phyloP scores from a whole-genome alignment of 345 rosid species.

The Microcos paniculata region DNA sequence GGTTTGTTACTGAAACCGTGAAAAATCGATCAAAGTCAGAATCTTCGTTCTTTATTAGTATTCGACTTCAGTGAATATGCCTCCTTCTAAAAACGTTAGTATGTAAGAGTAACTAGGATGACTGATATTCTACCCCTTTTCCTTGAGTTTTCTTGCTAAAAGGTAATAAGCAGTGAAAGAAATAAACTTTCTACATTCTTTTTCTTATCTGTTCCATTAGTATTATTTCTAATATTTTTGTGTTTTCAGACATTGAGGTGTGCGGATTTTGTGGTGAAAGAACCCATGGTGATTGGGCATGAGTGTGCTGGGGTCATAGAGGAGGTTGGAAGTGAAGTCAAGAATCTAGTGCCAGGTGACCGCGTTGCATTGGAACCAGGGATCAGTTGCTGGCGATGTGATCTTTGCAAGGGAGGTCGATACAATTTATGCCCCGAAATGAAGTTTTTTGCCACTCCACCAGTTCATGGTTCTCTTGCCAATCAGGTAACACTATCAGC shows the following conservation, averaged over 20 bases:
- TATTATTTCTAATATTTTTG: background rate
- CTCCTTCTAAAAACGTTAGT: background rate
- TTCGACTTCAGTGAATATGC: background rate
- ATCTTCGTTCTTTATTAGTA: background rate
- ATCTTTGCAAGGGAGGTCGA: slow-evolving; percentile 68
- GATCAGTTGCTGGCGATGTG: slow-evolving; percentile 78
- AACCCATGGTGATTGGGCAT: slow-evolving; percentile 97
- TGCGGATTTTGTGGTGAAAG: slow-evolving; percentile 78
- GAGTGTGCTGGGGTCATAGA: slow-evolving; percentile 93
- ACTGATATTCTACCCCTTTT: background rate
- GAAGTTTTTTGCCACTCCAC: slow-evolving; percentile 96
- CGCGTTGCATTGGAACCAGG: slow-evolving; percentile 93
- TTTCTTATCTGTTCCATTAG: background rate
- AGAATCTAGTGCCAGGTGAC: slow-evolving; percentile 61
- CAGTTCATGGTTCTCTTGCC: slow-evolving; percentile 87
- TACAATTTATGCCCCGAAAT: slow-evolving; percentile 89
- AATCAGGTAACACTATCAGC: slow-evolving; percentile 49
- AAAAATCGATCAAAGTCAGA: background rate
- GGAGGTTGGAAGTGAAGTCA: slow-evolving; percentile 80
- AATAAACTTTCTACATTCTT: background rate
- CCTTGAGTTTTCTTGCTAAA: background rate
- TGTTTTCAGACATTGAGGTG: slow-evolving; percentile 61
- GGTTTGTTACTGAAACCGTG: background rate
- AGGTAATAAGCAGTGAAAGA: background rate
- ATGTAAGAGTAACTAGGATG: background rate